Evolutionary conservation across 352 stramenopile species (phyloP).

Genomic region (Pythium scleroteichum): DNA sequence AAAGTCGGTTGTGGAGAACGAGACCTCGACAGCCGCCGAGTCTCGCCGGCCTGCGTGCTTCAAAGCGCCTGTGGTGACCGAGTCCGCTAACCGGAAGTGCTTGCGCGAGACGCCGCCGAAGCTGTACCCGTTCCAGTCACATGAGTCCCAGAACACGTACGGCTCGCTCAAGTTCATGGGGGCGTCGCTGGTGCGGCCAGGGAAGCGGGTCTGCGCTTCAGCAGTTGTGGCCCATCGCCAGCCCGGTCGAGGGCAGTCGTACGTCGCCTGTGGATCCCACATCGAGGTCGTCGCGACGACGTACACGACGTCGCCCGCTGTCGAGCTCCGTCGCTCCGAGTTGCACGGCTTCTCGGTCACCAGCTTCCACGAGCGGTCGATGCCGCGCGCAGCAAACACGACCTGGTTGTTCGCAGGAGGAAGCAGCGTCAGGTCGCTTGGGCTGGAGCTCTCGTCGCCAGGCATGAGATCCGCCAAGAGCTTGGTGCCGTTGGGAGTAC

Average conservation of each 20-base stretch:
- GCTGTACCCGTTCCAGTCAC: slow-evolving; percentile 65
- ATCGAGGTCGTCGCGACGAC: slow-evolving; percentile 46
- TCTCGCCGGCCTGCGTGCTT: slow-evolving; percentile 65
- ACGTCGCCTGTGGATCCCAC: slow-evolving; percentile 45
- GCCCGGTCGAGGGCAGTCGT: slow-evolving; percentile 71
- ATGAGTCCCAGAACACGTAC: slow-evolving; percentile 74
- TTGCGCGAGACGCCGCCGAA: slow-evolving; percentile 48
- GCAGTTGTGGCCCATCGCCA: slow-evolving; percentile 67
- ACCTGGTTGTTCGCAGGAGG: slow-evolving; percentile 30
- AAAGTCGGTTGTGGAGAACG: slow-evolving; percentile 44
- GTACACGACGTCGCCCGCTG: slow-evolving; percentile 48
- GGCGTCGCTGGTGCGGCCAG: slow-evolving; percentile 1
- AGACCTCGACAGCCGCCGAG: slow-evolving; percentile 36
- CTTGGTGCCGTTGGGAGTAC: slow-evolving; percentile 36
- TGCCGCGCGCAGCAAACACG: slow-evolving; percentile 68
- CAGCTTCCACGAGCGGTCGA: slow-evolving; percentile 56
- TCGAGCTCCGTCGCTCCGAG: slow-evolving; percentile 40
- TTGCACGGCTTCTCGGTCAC: slow-evolving; percentile 42
- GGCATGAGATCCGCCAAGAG: slow-evolving; percentile 67
- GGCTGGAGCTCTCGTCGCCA: slow-evolving; percentile 36
- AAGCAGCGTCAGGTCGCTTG: slow-evolving; percentile 46
- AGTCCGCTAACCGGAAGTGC: slow-evolving; percentile 82
- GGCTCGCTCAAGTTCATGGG: slow-evolving; percentile 27
- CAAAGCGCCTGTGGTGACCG: slow-evolving; percentile 46
- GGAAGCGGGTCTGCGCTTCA: slow-evolving; percentile 34